These are phyloP conservation scores for Kurtzmaniella fragi DNA, from an alignment of 805 yeast genomes.

Conservation along the genomic window DNA sequence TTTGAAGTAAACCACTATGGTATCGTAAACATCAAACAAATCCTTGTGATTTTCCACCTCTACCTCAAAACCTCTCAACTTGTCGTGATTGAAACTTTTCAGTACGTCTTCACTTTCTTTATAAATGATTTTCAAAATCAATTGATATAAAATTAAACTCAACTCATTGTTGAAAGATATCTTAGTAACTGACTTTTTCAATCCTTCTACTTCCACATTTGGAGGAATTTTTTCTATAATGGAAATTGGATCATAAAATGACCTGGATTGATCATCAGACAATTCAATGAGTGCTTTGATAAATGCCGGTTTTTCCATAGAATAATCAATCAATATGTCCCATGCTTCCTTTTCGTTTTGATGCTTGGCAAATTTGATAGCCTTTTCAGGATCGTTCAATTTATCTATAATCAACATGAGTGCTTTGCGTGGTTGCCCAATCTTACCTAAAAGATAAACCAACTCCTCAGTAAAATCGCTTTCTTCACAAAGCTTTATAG, in stretches of 20 bases:
- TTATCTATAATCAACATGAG: constrained; percentile 70
- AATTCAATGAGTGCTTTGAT: constrained; percentile 68
- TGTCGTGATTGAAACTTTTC: constrained; percentile 12
- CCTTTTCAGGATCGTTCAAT: constrained; percentile 71
- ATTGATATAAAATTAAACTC: constrained; percentile 44
- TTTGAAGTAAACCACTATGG: constrained; percentile 13
- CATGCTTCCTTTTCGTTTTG: constrained; percentile 74
- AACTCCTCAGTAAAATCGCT: constrained; percentile 59
- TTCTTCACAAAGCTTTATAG: constrained; percentile 60
- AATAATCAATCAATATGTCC: constrained; percentile 67
- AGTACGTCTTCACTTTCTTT: constrained; percentile 27
- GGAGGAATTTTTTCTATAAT: constrained; percentile 63
- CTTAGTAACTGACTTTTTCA: constrained; percentile 54
- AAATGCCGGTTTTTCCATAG: constrained; percentile 70
- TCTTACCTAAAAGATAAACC: constrained; percentile 74
- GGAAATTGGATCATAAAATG: constrained; percentile 55
- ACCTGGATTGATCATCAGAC: constrained; percentile 49
- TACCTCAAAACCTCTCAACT: constrained; percentile 24
- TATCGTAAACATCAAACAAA: constrained; percentile 23
- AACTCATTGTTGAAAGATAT: constrained; percentile 63
- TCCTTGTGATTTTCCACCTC: constrained; percentile 13
- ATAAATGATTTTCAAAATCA: constrained; percentile 39
- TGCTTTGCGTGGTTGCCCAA: constrained; percentile 78
- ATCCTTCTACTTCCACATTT: constrained; percentile 57
- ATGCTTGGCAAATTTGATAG: constrained; percentile 70